Evolutionary conservation across 306 rosid species (phyloP), one percentile per base, ranked within the genome.

Genomic region (Castanea crenata): DNA sequence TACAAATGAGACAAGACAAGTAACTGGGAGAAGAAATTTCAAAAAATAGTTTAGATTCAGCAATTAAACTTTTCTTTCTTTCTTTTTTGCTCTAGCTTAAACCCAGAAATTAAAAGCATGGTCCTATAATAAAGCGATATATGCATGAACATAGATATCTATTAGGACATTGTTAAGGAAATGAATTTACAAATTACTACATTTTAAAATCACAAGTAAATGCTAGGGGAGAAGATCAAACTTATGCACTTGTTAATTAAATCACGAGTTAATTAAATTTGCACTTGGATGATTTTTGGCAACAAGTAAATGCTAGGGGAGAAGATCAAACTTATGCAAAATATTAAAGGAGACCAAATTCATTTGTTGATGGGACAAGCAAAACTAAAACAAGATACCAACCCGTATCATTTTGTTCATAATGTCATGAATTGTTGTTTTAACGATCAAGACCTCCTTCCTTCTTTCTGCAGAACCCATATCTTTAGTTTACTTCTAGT

Each of bases 401-500:
- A 86, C 97, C 94, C 74, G 87, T 78, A 92, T 95, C 98, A 92
- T 95, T 88, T 91, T 84, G 90, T 74, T 95, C 99, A 95, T 92
- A 75, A 88, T 79, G 81, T 95, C 99, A 76, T 95, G 98, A 87
- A 95, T 91, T 78, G 98, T 92, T 80, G 98, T 95, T 89, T 95
- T 95, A 77, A 95, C 11, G 72, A 95, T 83, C 92, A 95, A 88
- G 35, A 80, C 99, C 89, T 95, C 98, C 89, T 93, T 92, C 85
- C 92, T 89, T 78, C 88, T 81, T 64, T 91, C 99, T 95, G 91
- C 91, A 88, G 69, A 83, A 83, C 72, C 76, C 74, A 34, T 12
- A 79, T 58, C 69, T 54, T 80, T 55, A 81, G 86, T 74, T 81
- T 76, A 62, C 61, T 74, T 83, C 71, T 27, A 76, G 76, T 21